Conservation (phyloP, 768 basidiomycete genomes). For the Candolleomyces aberdarensis region DNA sequence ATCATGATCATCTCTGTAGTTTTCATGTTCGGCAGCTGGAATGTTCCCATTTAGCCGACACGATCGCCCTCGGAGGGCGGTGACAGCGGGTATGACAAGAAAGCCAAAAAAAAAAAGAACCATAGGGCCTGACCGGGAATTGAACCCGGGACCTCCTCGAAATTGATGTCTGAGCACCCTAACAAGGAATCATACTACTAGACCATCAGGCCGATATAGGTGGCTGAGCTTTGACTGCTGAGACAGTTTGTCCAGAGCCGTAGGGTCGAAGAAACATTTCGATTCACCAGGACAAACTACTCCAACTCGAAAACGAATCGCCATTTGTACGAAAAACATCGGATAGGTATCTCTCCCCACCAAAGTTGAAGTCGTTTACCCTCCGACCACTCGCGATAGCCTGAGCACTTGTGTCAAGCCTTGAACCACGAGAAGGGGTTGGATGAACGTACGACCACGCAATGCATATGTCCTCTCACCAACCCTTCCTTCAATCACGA, state of each 20-base stretch:
- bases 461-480: neutral
- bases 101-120: too few relatives aligned
- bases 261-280: too few relatives aligned
- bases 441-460: neutral
- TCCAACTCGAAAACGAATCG: constrained; percentile 7
- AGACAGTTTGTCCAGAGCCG: too few relatives aligned
- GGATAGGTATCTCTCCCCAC: constrained; percentile 5
- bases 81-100: too few relatives aligned
- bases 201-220: too few relatives aligned
- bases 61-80: too few relatives aligned
- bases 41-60: too few relatives aligned
- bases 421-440: neutral
- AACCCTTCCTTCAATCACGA: constrained; percentile 31
- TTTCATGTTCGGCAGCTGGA: too few relatives aligned
- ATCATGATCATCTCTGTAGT: too few relatives aligned
- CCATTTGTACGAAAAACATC: constrained; percentile 5
- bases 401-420: neutral
- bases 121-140: constrained; percentile 73
- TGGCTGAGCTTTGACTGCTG: too few relatives aligned
- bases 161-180: constrained; percentile 3
- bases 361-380: neutral
- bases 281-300: neutral
- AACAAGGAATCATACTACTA: neutral
- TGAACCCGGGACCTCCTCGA: constrained; percentile 89
- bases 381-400: constrained; percentile 4